Evolutionary conservation across 2,329 filamentous ascomycete species (phyloP), one percentile per base, ranked within the genome.

Genomic region (Hymenoscyphus scutula): DNA sequence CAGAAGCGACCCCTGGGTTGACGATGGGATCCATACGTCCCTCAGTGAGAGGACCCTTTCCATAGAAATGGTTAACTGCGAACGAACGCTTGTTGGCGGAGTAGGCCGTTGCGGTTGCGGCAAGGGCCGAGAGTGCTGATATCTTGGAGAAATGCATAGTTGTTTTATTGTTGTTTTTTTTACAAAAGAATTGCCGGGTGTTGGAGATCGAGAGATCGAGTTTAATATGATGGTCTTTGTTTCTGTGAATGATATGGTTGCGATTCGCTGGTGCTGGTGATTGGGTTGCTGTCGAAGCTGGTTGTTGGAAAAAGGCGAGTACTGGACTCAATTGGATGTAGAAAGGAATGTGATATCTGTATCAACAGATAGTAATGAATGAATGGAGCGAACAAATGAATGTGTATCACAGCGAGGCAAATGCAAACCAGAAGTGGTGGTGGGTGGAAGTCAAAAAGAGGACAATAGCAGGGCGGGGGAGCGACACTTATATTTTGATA

Each of bases 21-120:
- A 95, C 81, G 62, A 97, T 81, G 30, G 92, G 92, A 73, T 97
- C 92, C 56, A 96, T 80, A 63, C 91, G 86, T 58, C 84, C 84
- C 57, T 81, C 78, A 56, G 83, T 83, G 68, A 87, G 80, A 70
- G 88, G 83, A 51, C 83, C 81, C 68, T 85, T 80, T 71, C 87
- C 87, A 73, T 85, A 84, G 80, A 91, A 91, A 71, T 83, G 86
- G 73, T 90, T 83, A 72, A 91, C 89, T 60, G 88, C 87, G 69
- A 89, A 85, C 53, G 85, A 85, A 61, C 82, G 78, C 3, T 66
- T 56, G 57, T 61, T 65, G n/a, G 65, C 59, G 17, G 61, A 59
- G 51, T 68, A 69, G 54, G 72, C 70, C 7, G 65, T 60, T 34
- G 65, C 67, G n/a, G 66, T 38, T 5, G 65, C 53, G 58, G 69